Conservation (phyloP, 768 basidiomycete species). For the Suillus placidus region DNA sequence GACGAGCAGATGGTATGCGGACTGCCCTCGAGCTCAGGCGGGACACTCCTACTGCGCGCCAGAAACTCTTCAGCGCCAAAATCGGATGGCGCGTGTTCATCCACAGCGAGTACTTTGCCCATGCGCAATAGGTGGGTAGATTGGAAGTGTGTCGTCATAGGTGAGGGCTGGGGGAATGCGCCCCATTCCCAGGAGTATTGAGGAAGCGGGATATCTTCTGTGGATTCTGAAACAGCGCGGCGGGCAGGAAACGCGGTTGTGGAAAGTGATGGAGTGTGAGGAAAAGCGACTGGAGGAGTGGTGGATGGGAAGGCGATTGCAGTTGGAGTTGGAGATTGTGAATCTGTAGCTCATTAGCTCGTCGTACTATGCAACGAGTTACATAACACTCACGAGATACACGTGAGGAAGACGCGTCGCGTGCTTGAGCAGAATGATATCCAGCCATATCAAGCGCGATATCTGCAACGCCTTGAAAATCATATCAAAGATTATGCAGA, state of each 20-base stretch:
- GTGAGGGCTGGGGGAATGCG: conserved; percentile 80
- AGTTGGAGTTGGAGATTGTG: neutral
- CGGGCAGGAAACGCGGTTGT: conserved; percentile 41
- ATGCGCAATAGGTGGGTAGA: conserved; percentile 13
- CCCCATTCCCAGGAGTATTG: conserved; percentile 98
- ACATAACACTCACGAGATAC: conserved; percentile 34
- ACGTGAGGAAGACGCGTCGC: conserved; percentile 45
- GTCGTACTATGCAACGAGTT: neutral
- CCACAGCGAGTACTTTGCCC: conserved; percentile 15
- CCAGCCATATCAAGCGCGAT: conserved; percentile 83
- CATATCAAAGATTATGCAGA: neutral
- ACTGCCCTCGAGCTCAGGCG: conserved; percentile 52
- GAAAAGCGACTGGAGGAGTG: conserved; percentile 22
- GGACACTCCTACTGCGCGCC: conserved; percentile 59
- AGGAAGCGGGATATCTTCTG: conserved; percentile 45
- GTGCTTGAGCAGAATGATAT: conserved; percentile 57
- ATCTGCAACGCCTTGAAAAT: conserved; percentile 42
- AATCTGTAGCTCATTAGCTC: conserved; percentile 3
- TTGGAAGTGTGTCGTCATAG: conserved; percentile 54
- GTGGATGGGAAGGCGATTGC: neutral
- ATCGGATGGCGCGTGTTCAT: conserved; percentile 14
- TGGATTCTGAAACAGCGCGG: conserved; percentile 65
- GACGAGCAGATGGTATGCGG: conserved; percentile 32
- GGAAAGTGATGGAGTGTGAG: conserved; percentile 25
- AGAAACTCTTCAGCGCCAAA: conserved; percentile 29